Evolutionary conservation across 2,329 filamentous ascomycete species (phyloP).

Genomic region (Pseudogymnoascus sp.): DNA sequence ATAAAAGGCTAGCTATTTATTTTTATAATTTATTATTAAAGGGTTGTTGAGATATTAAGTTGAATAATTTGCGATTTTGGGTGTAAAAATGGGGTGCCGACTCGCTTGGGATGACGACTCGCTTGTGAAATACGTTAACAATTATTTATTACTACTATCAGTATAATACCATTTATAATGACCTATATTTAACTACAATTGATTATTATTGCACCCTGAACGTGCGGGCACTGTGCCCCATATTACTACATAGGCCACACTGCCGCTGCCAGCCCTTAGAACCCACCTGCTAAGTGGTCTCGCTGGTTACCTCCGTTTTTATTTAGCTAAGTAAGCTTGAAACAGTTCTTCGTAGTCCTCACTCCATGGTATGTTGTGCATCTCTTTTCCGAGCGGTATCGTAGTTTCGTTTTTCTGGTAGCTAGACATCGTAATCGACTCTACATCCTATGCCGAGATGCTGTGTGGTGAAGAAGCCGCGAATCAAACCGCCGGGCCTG

Average conservation of each 20-base stretch:
- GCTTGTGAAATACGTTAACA: no score
- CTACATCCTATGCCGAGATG: background rate
- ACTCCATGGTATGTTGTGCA: slow-evolving; percentile 45
- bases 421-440: background rate
- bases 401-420: background rate
- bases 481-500: background rate
- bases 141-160: background rate
- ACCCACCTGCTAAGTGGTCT: background rate
- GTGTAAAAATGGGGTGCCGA: no score
- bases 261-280: background rate
- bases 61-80: no score
- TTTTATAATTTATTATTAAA: no score
- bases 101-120: no score
- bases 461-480: background rate
- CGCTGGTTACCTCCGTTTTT: background rate
- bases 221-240: background rate
- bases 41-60: no score
- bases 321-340: background rate
- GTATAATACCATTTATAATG: background rate
- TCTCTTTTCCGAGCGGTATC: slow-evolving; percentile 32
- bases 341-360: slow-evolving; percentile 56
- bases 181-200: background rate
- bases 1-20: no score
- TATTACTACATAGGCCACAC: background rate
- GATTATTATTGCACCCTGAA: background rate